Evolutionary conservation across 768 basidiomycete genomes (phyloP).

Genomic region (Collybiopsis confluens): DNA sequence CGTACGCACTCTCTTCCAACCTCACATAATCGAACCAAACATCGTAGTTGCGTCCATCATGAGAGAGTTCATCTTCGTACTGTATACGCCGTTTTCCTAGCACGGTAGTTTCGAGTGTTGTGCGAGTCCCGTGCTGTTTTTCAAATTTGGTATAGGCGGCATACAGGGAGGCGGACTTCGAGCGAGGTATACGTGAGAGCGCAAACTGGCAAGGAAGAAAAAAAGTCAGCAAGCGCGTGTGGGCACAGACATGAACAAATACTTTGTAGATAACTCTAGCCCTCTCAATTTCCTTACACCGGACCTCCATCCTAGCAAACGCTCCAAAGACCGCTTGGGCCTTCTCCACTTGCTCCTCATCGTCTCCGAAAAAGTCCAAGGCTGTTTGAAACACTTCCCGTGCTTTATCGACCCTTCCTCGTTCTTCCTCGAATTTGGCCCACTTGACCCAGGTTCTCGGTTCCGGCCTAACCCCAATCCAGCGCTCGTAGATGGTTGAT

Average conservation of each 20-base stretch:
- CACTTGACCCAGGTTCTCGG: conserved; percentile 83
- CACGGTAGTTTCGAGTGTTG: conserved; percentile 88
- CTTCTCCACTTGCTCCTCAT: conserved; percentile 91
- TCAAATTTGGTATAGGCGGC: conserved; percentile 96
- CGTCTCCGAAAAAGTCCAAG: conserved; percentile 85
- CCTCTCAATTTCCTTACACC: conserved; percentile 94
- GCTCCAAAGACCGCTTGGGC: conserved; percentile 88
- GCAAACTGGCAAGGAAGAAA: conserved; percentile 63
- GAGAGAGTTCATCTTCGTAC: conserved; percentile 92
- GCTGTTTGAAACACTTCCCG: conserved; percentile 89
- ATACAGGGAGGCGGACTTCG: conserved; percentile 85
- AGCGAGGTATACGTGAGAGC: conserved; percentile 85
- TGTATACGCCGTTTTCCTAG: conserved; percentile 97
- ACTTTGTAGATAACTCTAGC: conserved; percentile 98
- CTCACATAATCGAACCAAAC: conserved; percentile 97
- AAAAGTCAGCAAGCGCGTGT: background rate
- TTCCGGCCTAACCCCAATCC: conserved; percentile 74
- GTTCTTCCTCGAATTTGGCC: conserved; percentile 86
- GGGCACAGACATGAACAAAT: no score
- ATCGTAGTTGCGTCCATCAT: conserved; percentile 94
- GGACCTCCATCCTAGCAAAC: conserved; percentile 96
- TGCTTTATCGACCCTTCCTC: conserved; percentile 68
- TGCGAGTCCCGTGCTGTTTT: conserved; percentile 91
- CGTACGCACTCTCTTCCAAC: conserved; percentile 84
- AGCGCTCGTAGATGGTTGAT: conserved; percentile 88